A percentile compares a stretch with the other conserved stretches of the same genome.
Evolutionary conservation across 1,139 yeast species (phyloP).

Genomic region (Kluyveromyces sp.): DNA sequence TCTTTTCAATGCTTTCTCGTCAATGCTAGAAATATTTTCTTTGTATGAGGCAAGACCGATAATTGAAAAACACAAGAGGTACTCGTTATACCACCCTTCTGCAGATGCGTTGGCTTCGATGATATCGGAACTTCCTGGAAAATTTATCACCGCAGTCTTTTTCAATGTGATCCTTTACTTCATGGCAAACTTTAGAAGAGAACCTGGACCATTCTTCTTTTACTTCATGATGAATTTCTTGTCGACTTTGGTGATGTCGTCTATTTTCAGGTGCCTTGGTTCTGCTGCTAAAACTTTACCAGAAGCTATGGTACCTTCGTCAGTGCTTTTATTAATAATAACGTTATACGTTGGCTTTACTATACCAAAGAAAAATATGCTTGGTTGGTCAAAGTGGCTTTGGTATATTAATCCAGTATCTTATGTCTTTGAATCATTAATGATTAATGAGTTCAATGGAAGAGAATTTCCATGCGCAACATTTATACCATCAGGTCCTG

Average conservation of each 20-base stretch:
- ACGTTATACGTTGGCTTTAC: conserved; percentile 73
- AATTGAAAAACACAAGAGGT: conserved; percentile 71
- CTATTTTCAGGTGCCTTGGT: conserved; percentile 65
- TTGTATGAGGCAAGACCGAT: conserved; percentile 68
- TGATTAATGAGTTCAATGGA: conserved; percentile 45
- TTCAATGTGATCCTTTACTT: conserved; percentile 63
- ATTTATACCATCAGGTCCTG: conserved; percentile 47
- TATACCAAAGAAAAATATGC: conserved; percentile 58
- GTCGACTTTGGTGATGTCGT: conserved; percentile 61
- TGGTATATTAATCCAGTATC: conserved; percentile 65
- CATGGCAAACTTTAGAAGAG: conserved; percentile 57
- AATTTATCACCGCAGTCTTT: conserved; percentile 43
- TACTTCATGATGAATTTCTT: conserved; percentile 47
- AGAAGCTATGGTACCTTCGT: conserved; percentile 69
- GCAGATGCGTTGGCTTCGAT: conserved; percentile 70
- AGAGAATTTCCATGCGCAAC: conserved; percentile 37
- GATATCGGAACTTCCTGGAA: conserved; percentile 59
- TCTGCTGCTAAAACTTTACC: conserved; percentile 52
- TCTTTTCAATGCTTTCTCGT: conserved; percentile 68
- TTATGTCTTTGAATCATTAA: conserved; percentile 59
- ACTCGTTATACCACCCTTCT: conserved; percentile 68
- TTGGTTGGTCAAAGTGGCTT: conserved; percentile 77
- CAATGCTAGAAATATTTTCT: conserved; percentile 64
- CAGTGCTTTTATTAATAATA: conserved; percentile 51
- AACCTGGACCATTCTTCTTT: conserved; percentile 63